Evolutionary conservation across 2,329 filamentous ascomycete species (phyloP), one percentile per base, ranked within the genome.

Genomic region (Ophiostoma himal-ulmi): DNA sequence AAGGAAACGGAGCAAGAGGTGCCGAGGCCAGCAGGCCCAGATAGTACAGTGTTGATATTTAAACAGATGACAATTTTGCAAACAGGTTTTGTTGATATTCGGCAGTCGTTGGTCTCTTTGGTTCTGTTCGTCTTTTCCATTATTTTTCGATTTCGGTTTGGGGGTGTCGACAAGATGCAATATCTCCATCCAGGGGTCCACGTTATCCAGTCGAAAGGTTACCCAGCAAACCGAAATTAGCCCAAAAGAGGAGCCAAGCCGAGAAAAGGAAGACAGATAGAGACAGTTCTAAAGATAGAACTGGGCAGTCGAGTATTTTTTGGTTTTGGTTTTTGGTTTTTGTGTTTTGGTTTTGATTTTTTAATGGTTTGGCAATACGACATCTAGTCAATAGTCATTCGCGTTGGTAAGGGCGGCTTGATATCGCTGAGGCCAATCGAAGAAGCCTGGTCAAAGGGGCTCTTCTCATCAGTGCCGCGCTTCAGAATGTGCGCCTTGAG

Each of bases 401-500:
- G 82, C 75, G 80, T 86, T 5, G 84, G 81, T 54, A 83, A 77
- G 73, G 83, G 80, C 4, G 83, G 81, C 80, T 88, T 87, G 75
- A 67, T 67, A 71, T 88, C 86, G 74, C 84, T 80, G 74, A 86
- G 77, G 76, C 81, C 83, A 77, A 87, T 86, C 62, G 85, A 86
- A 77, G 85, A 84, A 41, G 80, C 78, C 71, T 87, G 85, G 48
- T 71, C 73, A 37, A 83, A 81, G 7, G 26, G 54, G 8, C 37
- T n/a, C 79, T 86, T 86, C 78, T 88, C 85, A 67, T 84, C 81
- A 62, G 82, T 79, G 68, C 78, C 78, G 57, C 78, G 78, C 77
- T 84, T 85, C 75, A 88, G 85, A 71, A 99, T 86, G 78, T 98
- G 94, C 11, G 89, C 89, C 83, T 96, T 97, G 72, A 99, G 84